A percentile compares a stretch with the other conserved stretches of the same genome.
Conservation (phyloP, 2,329 filamentous ascomycete species). For the Aspergillus aculeatus region DNA sequence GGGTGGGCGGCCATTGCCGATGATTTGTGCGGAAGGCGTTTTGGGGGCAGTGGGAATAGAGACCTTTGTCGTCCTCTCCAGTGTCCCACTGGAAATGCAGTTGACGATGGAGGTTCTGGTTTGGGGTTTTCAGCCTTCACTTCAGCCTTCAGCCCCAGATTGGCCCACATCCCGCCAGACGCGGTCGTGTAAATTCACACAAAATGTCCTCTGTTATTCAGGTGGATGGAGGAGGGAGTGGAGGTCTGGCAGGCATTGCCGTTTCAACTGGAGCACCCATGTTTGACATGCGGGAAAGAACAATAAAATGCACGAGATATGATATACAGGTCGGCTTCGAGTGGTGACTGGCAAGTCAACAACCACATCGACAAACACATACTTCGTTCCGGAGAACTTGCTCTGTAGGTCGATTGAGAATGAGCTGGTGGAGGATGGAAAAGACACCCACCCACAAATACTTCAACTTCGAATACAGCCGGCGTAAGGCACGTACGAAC, state of each 20-base stretch:
- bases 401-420: background rate
- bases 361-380: background rate
- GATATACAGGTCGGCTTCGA: background rate
- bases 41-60: background rate
- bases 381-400: background rate
- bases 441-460: background rate
- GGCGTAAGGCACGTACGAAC: conserved; percentile 6
- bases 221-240: background rate
- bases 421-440: background rate
- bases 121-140: background rate
- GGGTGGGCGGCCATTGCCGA: background rate
- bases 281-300: background rate
- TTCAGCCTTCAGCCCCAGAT: conserved; percentile 14
- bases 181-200: conserved; percentile 5
- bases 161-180: conserved; percentile 18
- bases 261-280: background rate
- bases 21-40: background rate
- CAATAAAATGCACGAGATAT: background rate
- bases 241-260: background rate
- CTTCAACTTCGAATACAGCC: background rate
- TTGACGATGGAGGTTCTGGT: conserved; percentile 9
- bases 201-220: background rate
- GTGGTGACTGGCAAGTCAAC: background rate
- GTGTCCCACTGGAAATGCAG: background rate
- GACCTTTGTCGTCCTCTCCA: background rate